These are phyloP conservation scores for Monosporascus sp. DNA, from an alignment of 2,329 filamentous ascomycete genomes.

Conservation along the genomic window DNA sequence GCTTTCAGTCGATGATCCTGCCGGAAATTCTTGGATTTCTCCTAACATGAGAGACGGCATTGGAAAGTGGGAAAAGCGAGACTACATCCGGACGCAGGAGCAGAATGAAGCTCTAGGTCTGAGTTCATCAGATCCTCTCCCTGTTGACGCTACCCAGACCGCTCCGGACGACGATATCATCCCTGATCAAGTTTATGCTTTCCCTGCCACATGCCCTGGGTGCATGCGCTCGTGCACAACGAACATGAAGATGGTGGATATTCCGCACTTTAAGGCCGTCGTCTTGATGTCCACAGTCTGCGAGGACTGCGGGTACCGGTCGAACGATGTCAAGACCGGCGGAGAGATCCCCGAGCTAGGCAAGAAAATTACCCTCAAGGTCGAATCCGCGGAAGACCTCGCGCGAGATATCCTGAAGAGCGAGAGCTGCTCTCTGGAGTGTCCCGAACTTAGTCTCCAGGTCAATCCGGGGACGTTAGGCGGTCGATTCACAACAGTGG, in stretches of 20 bases:
- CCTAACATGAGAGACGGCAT: constrained; percentile 73
- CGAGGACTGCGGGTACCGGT: constrained; percentile 86
- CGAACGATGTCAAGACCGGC: constrained; percentile 96
- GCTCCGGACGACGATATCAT: constrained; percentile 70
- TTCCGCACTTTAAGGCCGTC: constrained; percentile 96
- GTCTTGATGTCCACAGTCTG: constrained; percentile 93
- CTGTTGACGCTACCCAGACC: constrained; percentile 39
- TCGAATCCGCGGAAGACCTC: constrained; percentile 67
- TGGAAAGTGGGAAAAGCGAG: constrained; percentile 84
- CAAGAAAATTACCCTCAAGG: constrained; percentile 72
- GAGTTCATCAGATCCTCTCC: constrained; percentile 46
- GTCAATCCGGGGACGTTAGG: constrained; percentile 93
- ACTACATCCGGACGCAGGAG: constrained; percentile 75
- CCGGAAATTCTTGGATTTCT: constrained; percentile 95
- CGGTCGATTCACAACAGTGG: constrained; percentile 93
- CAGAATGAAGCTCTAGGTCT: constrained; percentile 87
- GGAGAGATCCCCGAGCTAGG: constrained; percentile 85
- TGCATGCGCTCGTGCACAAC: constrained; percentile 83
- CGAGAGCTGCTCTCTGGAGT: constrained; percentile 82
- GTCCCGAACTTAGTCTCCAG: constrained; percentile 78
- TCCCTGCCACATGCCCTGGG: constrained; percentile 86
- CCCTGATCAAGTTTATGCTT: constrained; percentile 87
- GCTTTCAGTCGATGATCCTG: constrained; percentile 80
- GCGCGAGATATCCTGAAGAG: constrained; percentile 93
- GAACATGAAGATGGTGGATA: constrained; percentile 98